Evolutionary conservation across 345 rosid species (phyloP).

Genomic region (Eucalyptus cloeziana): DNA sequence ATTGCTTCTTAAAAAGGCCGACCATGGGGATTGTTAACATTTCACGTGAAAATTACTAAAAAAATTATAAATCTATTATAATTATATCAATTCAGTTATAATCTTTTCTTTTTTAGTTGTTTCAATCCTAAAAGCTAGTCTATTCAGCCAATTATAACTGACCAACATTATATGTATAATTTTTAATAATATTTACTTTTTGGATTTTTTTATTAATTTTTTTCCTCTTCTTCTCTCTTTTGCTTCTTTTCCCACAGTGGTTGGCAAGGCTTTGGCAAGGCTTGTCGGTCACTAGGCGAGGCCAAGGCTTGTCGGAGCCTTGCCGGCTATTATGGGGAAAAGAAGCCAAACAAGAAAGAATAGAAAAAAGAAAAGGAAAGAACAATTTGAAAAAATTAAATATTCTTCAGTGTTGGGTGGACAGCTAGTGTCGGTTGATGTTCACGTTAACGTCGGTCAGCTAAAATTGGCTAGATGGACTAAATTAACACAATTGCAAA

Average conservation of each 20-base stretch:
- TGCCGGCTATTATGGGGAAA: too few species aligned
- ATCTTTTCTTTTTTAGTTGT: too few species aligned
- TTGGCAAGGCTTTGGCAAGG: accelerated
- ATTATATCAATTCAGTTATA: accelerated
- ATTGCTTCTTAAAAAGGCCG: background rate
- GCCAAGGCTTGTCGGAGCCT: too few species aligned
- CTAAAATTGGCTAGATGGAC: background rate
- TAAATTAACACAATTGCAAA: accelerated
- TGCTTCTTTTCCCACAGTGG: too few species aligned
- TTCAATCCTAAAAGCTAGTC: background rate
- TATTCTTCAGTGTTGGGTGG: accelerated
- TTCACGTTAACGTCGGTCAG: accelerated
- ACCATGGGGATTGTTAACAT: background rate
- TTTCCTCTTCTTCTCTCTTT: too few species aligned
- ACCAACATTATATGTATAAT: too few species aligned
- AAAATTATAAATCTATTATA: background rate
- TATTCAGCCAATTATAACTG: background rate
- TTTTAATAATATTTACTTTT: background rate
- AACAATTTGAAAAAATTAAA: accelerated
- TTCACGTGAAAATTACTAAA: background rate
- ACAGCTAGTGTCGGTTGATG: accelerated
- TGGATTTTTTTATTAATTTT: background rate
- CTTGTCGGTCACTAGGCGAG: too few species aligned
- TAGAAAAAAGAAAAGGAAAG: too few species aligned
- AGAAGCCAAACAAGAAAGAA: too few species aligned